These are phyloP conservation scores for Schizothecium vesticola DNA, from an alignment of 495 filamentous ascomycete species.

Conservation along the genomic window DNA sequence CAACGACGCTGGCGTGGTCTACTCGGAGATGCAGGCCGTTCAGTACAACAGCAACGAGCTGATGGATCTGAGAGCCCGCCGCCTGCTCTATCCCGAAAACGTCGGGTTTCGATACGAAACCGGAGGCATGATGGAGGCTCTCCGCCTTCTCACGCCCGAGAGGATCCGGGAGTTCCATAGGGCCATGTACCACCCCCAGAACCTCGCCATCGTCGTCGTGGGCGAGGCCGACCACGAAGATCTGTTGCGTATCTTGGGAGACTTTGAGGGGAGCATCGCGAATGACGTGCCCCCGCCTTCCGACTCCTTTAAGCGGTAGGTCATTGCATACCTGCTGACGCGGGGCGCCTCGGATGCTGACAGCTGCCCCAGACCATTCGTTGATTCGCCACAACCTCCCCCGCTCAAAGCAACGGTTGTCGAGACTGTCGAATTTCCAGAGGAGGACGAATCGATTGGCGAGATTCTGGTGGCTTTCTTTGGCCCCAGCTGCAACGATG, in stretches of 20 bases:
- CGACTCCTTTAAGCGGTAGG: constrained; percentile 62
- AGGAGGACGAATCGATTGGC: constrained; percentile 90
- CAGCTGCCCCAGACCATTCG: constrained; percentile 49
- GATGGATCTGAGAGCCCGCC: constrained; percentile 73
- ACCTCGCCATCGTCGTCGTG: constrained; percentile 82
- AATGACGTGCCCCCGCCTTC: constrained; percentile 65
- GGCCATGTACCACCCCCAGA: constrained; percentile 98
- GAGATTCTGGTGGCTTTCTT: constrained; percentile 80
- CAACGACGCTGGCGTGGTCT: constrained; percentile 95
- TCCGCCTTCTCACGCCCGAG: constrained; percentile 79
- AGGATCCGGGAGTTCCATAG: constrained; percentile 88
- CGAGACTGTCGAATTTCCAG: constrained; percentile 83
- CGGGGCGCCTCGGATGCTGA: neutral
- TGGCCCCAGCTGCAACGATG: constrained; percentile 71
- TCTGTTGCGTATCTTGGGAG: constrained; percentile 72
- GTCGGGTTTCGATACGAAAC: constrained; percentile 95
- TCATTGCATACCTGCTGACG: neutral
- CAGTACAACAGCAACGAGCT: constrained; percentile 78
- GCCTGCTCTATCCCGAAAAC: constrained; percentile 79
- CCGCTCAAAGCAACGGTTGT: constrained; percentile 61
- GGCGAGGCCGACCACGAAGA: constrained; percentile 82
- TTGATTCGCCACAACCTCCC: constrained; percentile 75
- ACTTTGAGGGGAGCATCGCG: constrained; percentile 82
- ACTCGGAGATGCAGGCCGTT: constrained; percentile 97
- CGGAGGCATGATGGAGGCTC: constrained; percentile 89